Evolutionary conservation across 2,329 filamentous ascomycete genomes (phyloP), one percentile per base, ranked within the genome.

Genomic region (Pseudogymnoascus sp.): DNA sequence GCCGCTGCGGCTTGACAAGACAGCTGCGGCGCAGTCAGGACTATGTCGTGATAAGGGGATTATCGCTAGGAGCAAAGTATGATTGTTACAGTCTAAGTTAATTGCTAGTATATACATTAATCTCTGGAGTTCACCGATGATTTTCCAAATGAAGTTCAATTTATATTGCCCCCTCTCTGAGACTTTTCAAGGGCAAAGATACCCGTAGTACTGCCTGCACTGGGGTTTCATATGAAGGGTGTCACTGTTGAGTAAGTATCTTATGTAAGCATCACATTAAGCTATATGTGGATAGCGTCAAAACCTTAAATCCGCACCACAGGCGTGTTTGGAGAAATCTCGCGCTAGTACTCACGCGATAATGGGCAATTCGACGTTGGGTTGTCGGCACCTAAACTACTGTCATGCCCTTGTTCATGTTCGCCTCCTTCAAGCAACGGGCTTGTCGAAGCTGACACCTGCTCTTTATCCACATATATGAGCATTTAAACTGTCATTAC

Each of bases 281-380:
- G 28, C 49, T 55, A 55, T 55, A 55, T 33, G 12, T 33, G 49
- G 49, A 55, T 55, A 55, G 49, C 16, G 25, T 16, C 49, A 33
- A 55, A 33, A 55, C 49, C 49, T 55, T 55, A 55, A 55, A 21
- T 55, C 49, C 16, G 49, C 49, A 55, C 49, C 49, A 55, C 16
- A 55, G 45, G 25, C 25, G 49, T 55, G 49, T 55, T 55, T 55
- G 49, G 49, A 33, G 28, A 55, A 33, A 33, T 12, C 25, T 55
- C 49, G 28, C 49, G 49, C 49, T 55, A 55, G 49, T 33, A 18
- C 49, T 55, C 49, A 55, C 49, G 49, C 49, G 49, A 55, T 55
- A 55, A 55, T 18, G 49, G 49, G 49, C 49, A 55, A 55, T 55
- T 55, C 49, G 49, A 55, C 49, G 25, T 55, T 55, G 49, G 49